Evolutionary conservation across 2,329 filamentous ascomycete species (phyloP).

Genomic region (Diaporthe batatas): DNA sequence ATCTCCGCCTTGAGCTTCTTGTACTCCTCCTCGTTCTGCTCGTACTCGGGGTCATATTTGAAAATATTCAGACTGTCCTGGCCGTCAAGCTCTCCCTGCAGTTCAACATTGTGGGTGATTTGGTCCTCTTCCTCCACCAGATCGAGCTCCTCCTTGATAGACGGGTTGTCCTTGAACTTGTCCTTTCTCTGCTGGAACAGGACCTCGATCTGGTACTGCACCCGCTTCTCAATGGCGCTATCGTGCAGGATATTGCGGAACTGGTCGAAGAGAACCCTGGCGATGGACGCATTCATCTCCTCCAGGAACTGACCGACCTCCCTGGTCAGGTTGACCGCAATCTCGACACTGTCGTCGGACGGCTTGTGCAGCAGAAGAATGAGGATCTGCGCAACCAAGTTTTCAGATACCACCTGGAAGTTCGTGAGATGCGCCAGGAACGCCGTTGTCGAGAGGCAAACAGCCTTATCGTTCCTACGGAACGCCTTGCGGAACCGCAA

Average conservation of each 20-base stretch:
- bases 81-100: slow-evolving; percentile 87
- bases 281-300: slow-evolving; percentile 92
- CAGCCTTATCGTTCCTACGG: slow-evolving; percentile 95
- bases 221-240: slow-evolving; percentile 95
- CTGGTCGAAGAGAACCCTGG: slow-evolving; percentile 93
- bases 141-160: slow-evolving; percentile 92
- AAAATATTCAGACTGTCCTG: slow-evolving; percentile 95
- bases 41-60: slow-evolving; percentile 91
- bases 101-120: slow-evolving; percentile 86
- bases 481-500: slow-evolving; percentile 96
- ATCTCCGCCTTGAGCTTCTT: slow-evolving; percentile 93
- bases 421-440: slow-evolving; percentile 97
- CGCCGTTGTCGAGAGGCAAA: slow-evolving; percentile 91
- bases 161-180: slow-evolving; percentile 94
- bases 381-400: slow-evolving; percentile 91
- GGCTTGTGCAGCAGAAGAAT: slow-evolving; percentile 94
- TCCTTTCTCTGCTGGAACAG: slow-evolving; percentile 97
- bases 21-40: slow-evolving; percentile 92
- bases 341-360: slow-evolving; percentile 97
- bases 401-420: slow-evolving; percentile 94
- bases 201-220: slow-evolving; percentile 99
- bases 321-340: slow-evolving; percentile 91
- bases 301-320: slow-evolving; percentile 96
- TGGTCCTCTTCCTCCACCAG: slow-evolving; percentile 98
- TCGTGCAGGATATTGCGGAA: slow-evolving; percentile 96